Evolutionary conservation across 768 basidiomycete species (phyloP), one percentile per base, ranked within the genome.

Genomic region (Kwoniella mangroviensis): DNA sequence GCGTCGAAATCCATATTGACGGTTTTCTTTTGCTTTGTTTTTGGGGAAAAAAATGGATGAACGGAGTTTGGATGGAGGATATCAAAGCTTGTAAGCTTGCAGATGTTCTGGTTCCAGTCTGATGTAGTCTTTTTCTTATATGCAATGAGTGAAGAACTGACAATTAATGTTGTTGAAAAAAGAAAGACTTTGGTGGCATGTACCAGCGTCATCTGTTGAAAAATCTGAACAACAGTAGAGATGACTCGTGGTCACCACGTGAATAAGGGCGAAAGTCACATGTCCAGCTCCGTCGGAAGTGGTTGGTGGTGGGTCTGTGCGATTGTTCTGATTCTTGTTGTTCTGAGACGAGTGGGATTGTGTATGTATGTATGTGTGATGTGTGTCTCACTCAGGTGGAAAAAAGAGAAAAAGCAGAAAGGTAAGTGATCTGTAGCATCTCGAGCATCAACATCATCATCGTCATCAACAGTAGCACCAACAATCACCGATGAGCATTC

Each of bases 1-100:
- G 95, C 89, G 84, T 97, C 93, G 79, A 98, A 96, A 79, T 76
- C 42, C 43, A 24, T 63, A 7, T 17, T 43, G 34, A 15, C 12
- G 15, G 4, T 26, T 28, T 26, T 40, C 22, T 26, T 60, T 42
- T 2, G 15, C 21, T 21, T n/a, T 22, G 24, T 24, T 54, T n/a
- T 54, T 5, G 7, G 4, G 13, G 56, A 15, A 40, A 40, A 34
- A 57, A 24, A 24, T 57, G 56, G 34, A 34, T 34, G 9, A 7
- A 34, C 9, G 34, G 34, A 6, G 34, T 34, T 34, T 34, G 34
- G 34, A 7, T 34, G 34, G 34, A 0, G 6, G 6, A 7, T 34
- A 34, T 34, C 34, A 34, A 7, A 49, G 15, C 45, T 49, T 49
- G 12, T 17, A 19, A 49, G 45, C 6, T 13, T 49, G 45, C 13